Base-by-base conservation (phyloP, 2,329 filamentous ascomycete genomes). In the Talaromyces sp. region DNA sequence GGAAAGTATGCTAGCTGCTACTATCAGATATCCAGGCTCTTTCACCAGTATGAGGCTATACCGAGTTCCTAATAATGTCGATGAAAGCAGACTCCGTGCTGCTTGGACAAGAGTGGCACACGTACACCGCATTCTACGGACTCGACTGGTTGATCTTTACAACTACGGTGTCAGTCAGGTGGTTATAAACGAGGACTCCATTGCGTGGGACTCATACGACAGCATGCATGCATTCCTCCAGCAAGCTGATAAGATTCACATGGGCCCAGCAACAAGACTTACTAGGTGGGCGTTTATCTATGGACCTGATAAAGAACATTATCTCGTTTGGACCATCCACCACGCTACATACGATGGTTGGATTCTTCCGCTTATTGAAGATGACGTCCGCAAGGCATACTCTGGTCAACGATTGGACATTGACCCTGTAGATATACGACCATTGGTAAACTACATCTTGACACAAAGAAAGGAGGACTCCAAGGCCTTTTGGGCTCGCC, bases 1-100 rank as follows among this genome's bases (percentile, higher is more conserved):
- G 55, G 30, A 51, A 31, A 58, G 27, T 34, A 58, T 58, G 56
- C 30, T 58, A 16, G 75, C 78, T 57, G 80, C 77, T 1, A 69
- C 81, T 0, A 69, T 81, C 33, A 67, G 69, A 7, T 74, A 76
- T 27, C 73, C 78, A 1, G 81, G 82, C 53, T 72, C 80, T 31
- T 78, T 78, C 5, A 78, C 80, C 61, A 73, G 77, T 63, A 66
- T 80, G 1, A 68, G 76, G 2, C 66, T 65, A 6, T 73, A 82
- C 7, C 72, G 75, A 1, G 53, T 62, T 0, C 57, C 73, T 18
- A 67, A 80, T 5, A 68, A 75, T 14, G 30, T 79, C 5, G 68
- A 69, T 14, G 33, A 34, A 34, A 34, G 9, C 33, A 34, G 33
- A 34, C 33, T 34, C 8, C 33, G 33, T 34, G 7, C 27, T 51